These are phyloP conservation scores for Aspergillus japonicus DNA, from an alignment of 2,329 filamentous ascomycete genomes.

Conservation along the genomic window DNA sequence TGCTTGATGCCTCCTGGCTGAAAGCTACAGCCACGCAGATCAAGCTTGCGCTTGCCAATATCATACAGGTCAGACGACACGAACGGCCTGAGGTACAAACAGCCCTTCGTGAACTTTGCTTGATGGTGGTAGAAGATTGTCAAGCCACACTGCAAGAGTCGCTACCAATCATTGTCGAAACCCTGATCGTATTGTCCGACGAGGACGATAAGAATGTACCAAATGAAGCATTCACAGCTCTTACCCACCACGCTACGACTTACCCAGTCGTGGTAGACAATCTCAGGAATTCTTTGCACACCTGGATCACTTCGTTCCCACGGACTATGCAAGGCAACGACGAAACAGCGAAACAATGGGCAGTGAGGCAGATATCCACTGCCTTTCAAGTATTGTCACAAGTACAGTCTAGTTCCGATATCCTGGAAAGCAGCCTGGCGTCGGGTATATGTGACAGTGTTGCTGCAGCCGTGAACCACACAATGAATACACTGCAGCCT, in stretches of 20 bases:
- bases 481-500: conserved; percentile 30
- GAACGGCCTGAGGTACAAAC: conserved; percentile 66
- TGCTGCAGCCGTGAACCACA: conserved; percentile 45
- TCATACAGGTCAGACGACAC: conserved; percentile 73
- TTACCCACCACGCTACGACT: conserved; percentile 63
- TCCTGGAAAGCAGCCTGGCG: conserved; percentile 30
- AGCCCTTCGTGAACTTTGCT: conserved; percentile 68
- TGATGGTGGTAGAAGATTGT: conserved; percentile 76
- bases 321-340: conserved; percentile 81
- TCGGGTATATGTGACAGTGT: conserved; percentile 74
- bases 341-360: conserved; percentile 70
- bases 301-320: conserved; percentile 78
- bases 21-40: conserved; percentile 77
- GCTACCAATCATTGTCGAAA: conserved; percentile 72
- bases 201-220: conserved; percentile 46
- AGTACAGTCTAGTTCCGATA: conserved; percentile 51
- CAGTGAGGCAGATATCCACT: conserved; percentile 73
- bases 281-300: conserved; percentile 70
- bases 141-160: conserved; percentile 69
- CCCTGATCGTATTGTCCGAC: conserved; percentile 67
- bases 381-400: conserved; percentile 66
- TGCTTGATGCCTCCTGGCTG: conserved; percentile 64
- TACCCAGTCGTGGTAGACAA: conserved; percentile 62
- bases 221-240: conserved; percentile 36
- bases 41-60: conserved; percentile 74